phyloP scores from a whole-genome alignment of 1,284 basidiomycete species.

The Apiotrichum brassicae region DNA sequence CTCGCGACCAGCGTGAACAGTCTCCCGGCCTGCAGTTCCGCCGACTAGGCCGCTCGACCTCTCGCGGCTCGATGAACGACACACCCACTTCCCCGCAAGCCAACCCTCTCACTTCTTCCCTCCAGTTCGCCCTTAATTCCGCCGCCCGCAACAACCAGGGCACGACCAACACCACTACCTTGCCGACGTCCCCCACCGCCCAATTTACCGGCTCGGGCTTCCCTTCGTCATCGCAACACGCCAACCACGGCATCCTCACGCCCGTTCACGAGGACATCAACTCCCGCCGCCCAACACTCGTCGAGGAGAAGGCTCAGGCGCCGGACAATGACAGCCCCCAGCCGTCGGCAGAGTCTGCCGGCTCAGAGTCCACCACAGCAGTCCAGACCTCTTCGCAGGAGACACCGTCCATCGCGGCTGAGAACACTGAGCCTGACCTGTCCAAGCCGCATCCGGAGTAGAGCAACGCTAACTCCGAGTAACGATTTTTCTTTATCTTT shows the following conservation, averaged over 20 bases:
- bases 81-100: neutral
- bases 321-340: too few relatives aligned
- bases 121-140: neutral
- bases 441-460: too few relatives aligned
- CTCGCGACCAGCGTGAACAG: neutral
- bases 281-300: neutral
- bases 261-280: neutral
- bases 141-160: neutral
- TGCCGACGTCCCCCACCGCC: neutral
- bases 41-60: neutral
- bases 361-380: too few relatives aligned
- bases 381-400: too few relatives aligned
- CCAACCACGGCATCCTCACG: neutral
- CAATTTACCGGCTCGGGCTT: neutral
- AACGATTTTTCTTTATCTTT: too few relatives aligned
- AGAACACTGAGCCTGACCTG: too few relatives aligned
- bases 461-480: too few relatives aligned
- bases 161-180: neutral
- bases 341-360: too few relatives aligned
- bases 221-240: neutral
- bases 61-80: neutral
- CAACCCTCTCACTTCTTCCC: neutral
- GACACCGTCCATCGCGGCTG: too few relatives aligned
- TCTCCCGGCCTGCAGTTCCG: neutral
- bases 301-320: neutral